phyloP scores from a whole-genome alignment of 345 rosid species.

The Hirschfeldia incana region DNA sequence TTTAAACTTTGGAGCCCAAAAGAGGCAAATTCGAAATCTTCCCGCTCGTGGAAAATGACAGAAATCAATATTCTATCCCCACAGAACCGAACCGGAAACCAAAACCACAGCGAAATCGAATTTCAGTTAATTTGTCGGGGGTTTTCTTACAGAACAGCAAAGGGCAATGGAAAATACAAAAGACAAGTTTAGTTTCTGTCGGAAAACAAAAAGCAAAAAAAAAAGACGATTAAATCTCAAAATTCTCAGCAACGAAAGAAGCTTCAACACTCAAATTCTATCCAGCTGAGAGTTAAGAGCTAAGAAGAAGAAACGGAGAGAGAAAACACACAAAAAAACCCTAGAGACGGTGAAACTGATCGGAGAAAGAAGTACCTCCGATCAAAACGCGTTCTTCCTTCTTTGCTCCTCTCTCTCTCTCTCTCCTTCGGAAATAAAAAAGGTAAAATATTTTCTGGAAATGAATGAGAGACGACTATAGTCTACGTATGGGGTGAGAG shows the following conservation, averaged over 20 bases:
- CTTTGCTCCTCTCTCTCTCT: neutral
- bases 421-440: conserved; percentile 18
- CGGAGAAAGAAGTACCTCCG: conserved; percentile 38
- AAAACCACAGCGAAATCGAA: conserved; percentile 31
- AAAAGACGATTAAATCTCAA: conserved; percentile 9
- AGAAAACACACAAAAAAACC: neutral
- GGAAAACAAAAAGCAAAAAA: neutral
- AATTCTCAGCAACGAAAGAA: conserved; percentile 30
- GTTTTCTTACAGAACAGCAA: neutral
- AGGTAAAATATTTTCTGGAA: neutral
- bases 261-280: neutral
- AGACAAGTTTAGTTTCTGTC: neutral
- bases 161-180: neutral
- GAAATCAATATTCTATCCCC: conserved; percentile 29
- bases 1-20: conserved; percentile 37
- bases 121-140: conserved; percentile 7
- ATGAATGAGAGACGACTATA: conserved; percentile 5
- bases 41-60: conserved; percentile 30
- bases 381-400: conserved; percentile 26
- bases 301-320: conserved; percentile 9
- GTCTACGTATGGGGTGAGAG: neutral
- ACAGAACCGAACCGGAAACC: conserved; percentile 39
- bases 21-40: conserved; percentile 35
- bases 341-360: conserved; percentile 14
- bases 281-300: neutral